Evolutionary conservation across 495 filamentous ascomycete genomes (phyloP), one percentile per base, ranked within the genome.

Genomic region (Delitschia confertaspora): DNA sequence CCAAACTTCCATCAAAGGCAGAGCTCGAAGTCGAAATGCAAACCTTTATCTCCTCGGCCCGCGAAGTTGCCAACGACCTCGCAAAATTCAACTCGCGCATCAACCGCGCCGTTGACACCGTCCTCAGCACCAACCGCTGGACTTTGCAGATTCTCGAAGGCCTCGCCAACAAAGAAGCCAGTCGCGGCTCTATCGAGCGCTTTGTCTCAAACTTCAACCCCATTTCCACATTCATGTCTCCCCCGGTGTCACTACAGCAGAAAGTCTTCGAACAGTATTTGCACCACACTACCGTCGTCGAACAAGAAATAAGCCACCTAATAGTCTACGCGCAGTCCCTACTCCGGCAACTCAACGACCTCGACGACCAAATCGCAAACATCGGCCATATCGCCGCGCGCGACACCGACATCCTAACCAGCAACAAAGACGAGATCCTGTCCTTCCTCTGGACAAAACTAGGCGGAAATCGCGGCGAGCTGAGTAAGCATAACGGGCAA

Each of bases 31-130:
- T 75, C 13, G 81, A 83, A 55, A 77, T 85, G 38, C 69, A 75
- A 51, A 72, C 70, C 21, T 83, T 82, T 65, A 75, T 84, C 51
- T 72, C 77, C 5, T 71, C 69, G 5, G 73, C 76, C 4, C 60
- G 72, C 7, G 60, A 67, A 20, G 71, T 74, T 2, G 69, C 74
- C 10, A 65, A 66, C 36, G 75, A 78, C 42, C 69, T 84, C 1
- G 73, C 75, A 40, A 69, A 63, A 34, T 87, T 85, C 65, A 83
- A 83, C 58, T 75, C 72, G 19, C 73, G 76, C 35, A 76, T 83
- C 36, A 78, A 77, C 3, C 65, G 76, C 7, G 76, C 78, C 1
- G 77, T 87, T 14, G 83, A 88, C 53, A 74, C 66, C 32, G 71
- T 86, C 23, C 71, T 88, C 38, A 70, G 66, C 41, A 85, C 76